Evolutionary conservation across 208 protist species (phyloP).

Genomic region (Angomonas desouzai): DNA sequence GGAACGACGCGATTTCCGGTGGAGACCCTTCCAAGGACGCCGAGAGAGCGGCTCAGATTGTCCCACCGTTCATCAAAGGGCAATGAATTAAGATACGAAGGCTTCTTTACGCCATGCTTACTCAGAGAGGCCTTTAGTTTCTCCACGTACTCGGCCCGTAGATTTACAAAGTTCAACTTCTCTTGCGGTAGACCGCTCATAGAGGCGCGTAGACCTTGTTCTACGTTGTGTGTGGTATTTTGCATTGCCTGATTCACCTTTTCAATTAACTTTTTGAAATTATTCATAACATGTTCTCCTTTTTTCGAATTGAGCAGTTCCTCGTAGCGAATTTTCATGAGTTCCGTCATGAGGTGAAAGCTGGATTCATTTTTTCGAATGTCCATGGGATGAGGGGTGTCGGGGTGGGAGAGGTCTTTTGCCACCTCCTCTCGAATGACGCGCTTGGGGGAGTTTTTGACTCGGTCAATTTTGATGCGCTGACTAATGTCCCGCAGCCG

Average conservation of each 20-base stretch:
- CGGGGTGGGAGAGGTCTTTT: not conserved
- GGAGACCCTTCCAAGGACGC: constrained; percentile 57
- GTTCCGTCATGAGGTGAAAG: not conserved
- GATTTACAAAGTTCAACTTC: not conserved
- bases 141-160: constrained; percentile 16
- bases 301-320: not conserved
- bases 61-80: constrained; percentile 80
- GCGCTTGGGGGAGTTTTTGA: constrained; percentile 1
- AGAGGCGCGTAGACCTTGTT: not conserved
- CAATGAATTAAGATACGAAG: constrained; percentile 29
- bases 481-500: not conserved
- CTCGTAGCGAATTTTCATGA: not conserved
- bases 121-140: constrained; percentile 17
- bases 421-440: not conserved
- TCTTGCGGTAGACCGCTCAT: not conserved
- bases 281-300: not conserved
- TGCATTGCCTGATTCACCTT: constrained; percentile 14
- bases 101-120: constrained; percentile 16
- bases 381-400: not conserved
- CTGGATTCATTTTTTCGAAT: constrained; percentile 3
- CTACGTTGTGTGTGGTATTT: not conserved
- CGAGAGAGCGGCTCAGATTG: constrained; percentile 49
- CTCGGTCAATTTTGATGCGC: not conserved
- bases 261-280: not conserved
- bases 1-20: constrained; percentile 56